Evolutionary conservation across 2,329 filamentous ascomycete genomes (phyloP), one percentile per base, ranked within the genome.

Genomic region (Penicillium sp.): DNA sequence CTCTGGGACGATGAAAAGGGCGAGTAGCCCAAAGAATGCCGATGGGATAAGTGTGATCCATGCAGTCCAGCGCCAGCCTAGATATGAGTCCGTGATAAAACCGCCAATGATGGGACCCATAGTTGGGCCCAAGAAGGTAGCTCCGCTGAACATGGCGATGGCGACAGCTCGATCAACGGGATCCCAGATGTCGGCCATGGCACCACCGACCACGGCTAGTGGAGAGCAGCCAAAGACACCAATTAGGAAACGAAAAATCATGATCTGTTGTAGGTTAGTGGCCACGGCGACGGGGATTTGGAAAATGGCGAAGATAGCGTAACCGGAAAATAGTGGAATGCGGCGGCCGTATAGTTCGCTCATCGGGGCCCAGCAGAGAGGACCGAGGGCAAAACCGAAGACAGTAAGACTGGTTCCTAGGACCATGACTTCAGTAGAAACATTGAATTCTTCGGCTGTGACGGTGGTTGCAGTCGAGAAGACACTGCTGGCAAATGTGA

Each of bases 41-140:
- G 73, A 71, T 59, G 82, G 73, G 51, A 86, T 84, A 26, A 81
- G 65, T 0, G 81, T 84, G 43, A 85, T 75, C 76, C 82, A 87
- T 7, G 78, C 77, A 0, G 81, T 85, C 83, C 83, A 86, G 37
- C 83, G 74, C 83, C 84, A 86, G 27, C 82, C 81, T 0, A 85
- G 76, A 57, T 78, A 59, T 19, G 74, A 79, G 46, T 80, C 71
- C 1, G 78, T 79, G 24, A 83, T 76, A 57, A 83, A 84, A 1
- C 77, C 79, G 13, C 81, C 81, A 3, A 81, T 65, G 52, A 85
- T 79, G 1, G 82, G 79, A 0, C 79, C 81, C 0, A 77, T 63
- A 3, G 77, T 74, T 3, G 81, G 81, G 0, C 82, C 82, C 1
- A 78, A 71, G 59, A 85, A 84, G 0, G 79, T 78, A 4, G 76